Conservation (phyloP, 192 early-diverging fungal genomes). For the Backusella sp. region DNA sequence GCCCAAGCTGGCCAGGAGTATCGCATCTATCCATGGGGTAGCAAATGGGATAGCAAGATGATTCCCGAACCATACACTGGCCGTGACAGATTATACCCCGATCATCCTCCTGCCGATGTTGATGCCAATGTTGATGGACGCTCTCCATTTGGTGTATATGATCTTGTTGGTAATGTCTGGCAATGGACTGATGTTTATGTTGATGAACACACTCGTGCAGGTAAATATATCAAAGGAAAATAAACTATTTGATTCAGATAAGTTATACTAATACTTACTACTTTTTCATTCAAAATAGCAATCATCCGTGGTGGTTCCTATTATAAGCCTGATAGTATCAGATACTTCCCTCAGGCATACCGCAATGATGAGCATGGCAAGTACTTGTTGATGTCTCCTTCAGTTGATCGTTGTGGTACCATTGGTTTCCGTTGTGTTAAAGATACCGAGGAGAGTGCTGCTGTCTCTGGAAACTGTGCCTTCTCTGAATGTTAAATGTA, state of each 20-base stretch:
- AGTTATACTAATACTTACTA: neutral
- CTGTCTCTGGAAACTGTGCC: conserved; percentile 21
- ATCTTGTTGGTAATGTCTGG: conserved; percentile 27
- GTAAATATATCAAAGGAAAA: neutral
- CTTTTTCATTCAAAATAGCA: neutral
- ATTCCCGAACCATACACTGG: conserved; percentile 20
- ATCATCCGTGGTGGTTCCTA: conserved; percentile 27
- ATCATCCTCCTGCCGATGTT: conserved; percentile 25
- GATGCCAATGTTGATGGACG: conserved; percentile 14
- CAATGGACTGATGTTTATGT: conserved; percentile 27
- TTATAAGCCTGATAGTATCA: conserved; percentile 4
- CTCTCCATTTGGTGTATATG: conserved; percentile 25
- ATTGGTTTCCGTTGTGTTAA: conserved; percentile 29
- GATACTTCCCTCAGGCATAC: conserved; percentile 26
- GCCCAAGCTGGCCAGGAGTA: conserved; percentile 22
- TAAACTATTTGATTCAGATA: neutral
- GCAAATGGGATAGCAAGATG: conserved; percentile 10
- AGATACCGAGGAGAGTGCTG: conserved; percentile 23
- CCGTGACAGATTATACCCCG: conserved; percentile 22
- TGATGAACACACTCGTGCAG: conserved; percentile 16
- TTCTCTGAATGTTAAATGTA: conserved; percentile 10
- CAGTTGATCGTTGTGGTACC: conserved; percentile 18
- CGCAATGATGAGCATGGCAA: conserved; percentile 21
- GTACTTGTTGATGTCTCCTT: conserved; percentile 22
- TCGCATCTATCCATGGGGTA: conserved; percentile 23